Base-by-base conservation (phyloP, 345 rosid species). In the Draba incana region DNA sequence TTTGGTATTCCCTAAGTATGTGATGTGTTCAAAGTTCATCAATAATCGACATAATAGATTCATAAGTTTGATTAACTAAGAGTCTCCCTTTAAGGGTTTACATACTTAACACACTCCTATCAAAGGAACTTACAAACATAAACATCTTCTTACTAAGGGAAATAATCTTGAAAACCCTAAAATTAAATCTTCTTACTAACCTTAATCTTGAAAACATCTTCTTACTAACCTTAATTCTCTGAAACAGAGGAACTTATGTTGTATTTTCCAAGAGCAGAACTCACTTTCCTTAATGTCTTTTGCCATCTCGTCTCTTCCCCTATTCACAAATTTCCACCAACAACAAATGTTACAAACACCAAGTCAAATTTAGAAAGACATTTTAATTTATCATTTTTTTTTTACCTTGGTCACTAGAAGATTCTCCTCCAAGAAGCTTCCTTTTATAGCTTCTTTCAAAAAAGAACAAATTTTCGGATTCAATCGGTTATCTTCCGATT, bases 281-380 rank as follows among this genome's bases (percentile, higher is more conserved):
- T 51, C 13, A 73, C 48, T 33, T 15, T 57, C 66, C 25, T 9
- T 1, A 73, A 15, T 6, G 52, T 24, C 66, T 73, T 65, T 33
- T 58, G 55, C 77, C 77, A 73, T 48, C 66, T 66, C 58, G 77
- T 57, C 8, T 66, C 71, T 51, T 43, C 66, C 64, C 61, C 77
- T 73, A 71, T 58, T 50, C 57, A 48, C 43, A 55, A 57, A 57
- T 28, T 49, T 70, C 8, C 70, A 71, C 31, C 5, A 53, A 62
- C 15, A 15, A 31, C 20, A 15, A n/a, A 61, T 49, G 14, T 28
- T 5, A 10, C 9, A 47, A 0, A 42, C 9, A 49, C 8, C 5
- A 47, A 11, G 41, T 8, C 37, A 25, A 35, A 38, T 35, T 35
- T 35, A 31, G 2, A 53, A 45, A 11, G 3, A 64, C 8, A 38